Base-by-base conservation (phyloP, 2,329 filamentous ascomycete species). In the Plenodomus tracheiphilus region DNA sequence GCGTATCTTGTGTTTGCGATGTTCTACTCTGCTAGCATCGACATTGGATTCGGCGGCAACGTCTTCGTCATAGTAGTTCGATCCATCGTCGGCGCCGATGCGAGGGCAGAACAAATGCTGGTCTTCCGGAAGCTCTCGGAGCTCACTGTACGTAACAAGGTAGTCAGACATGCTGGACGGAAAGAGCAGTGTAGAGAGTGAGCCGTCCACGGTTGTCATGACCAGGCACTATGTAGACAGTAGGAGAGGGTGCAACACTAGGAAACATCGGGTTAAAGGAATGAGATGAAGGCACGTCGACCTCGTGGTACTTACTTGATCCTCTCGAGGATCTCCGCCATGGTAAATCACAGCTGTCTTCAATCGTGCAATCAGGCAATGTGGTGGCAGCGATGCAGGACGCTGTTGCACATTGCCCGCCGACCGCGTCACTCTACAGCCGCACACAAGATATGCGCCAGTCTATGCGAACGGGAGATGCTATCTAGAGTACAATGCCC, bases 91-190 rank as follows among this genome's bases (percentile, higher is more conserved):
- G 11, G 72, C 69, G 35, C 65, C 60, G 17, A 57, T 32, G 45
- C 77, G 73, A 15, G 78, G 77, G 56, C 78, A 80, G 60, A 80
- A 79, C 51, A 78, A 75, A 61, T 80, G 78, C 32, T 73, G 54
- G 4, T 73, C 68, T 34, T 64, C 61, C 37, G 72, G 66, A 8
- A 76, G 63, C 25, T 61, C 50, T 56, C 67, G 60, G 36, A 76
- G 68, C 51, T 74, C 63, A 41, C 73, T 75, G 41, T 38, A 45
- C 40, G 43, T 36, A 43, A 38, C 39, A 41, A 45, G 25, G 36
- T 51, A 38, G 65, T 71, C 34, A 66, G 55, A 43, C 60, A 60
- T 51, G 56, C 38, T 54, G 46, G 32, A 2, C 32, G 39, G 19
- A 36, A 34, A 8, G 15, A n/a, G n/a, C n/a, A n/a, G n/a, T n/a